These are phyloP conservation scores for Epichloe sibirici DNA, from an alignment of 2,329 filamentous ascomycete genomes.

Conservation along the genomic window DNA sequence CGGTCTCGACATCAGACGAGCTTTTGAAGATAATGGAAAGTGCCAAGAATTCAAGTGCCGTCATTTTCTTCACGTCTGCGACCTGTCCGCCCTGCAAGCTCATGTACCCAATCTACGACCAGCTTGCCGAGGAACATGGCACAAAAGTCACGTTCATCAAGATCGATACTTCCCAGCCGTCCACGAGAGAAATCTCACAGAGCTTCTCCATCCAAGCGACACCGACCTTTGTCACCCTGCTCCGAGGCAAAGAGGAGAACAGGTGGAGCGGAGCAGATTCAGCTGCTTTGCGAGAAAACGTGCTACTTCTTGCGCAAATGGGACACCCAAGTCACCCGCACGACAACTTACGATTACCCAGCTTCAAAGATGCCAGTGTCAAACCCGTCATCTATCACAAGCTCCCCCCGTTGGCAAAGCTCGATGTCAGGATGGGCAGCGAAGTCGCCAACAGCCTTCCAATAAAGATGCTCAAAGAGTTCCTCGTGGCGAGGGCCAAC, in stretches of 20 bases:
- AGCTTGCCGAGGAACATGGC: constrained; percentile 62
- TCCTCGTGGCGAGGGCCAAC: constrained; percentile 51
- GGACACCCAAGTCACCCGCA: constrained; percentile 69
- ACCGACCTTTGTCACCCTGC: constrained; percentile 79
- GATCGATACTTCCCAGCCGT: constrained; percentile 59
- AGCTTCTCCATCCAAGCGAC: constrained; percentile 62
- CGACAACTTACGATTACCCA: constrained; percentile 56
- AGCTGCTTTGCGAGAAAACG: constrained; percentile 53
- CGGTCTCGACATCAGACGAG: constrained; percentile 35
- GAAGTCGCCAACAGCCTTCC: constrained; percentile 42
- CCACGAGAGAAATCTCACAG: constrained; percentile 49
- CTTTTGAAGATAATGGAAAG: constrained; percentile 31
- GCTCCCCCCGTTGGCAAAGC: constrained; percentile 69
- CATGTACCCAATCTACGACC: constrained; percentile 70
- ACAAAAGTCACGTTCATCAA: constrained; percentile 64
- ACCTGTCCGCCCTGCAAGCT: constrained; percentile 77
- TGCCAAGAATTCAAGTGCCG: constrained; percentile 56
- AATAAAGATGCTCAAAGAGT: constrained; percentile 54
- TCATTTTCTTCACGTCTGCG: constrained; percentile 86
- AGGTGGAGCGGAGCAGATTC: constrained; percentile 72
- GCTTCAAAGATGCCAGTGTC: constrained; percentile 48
- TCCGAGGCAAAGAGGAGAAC: constrained; percentile 62
- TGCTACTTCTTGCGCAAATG: constrained; percentile 63
- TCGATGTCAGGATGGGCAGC: constrained; percentile 63
- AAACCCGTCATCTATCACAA: constrained; percentile 65